phyloP scores from a whole-genome alignment of 2,329 filamentous ascomycete genomes.

The Scedosporium dehoogii region DNA sequence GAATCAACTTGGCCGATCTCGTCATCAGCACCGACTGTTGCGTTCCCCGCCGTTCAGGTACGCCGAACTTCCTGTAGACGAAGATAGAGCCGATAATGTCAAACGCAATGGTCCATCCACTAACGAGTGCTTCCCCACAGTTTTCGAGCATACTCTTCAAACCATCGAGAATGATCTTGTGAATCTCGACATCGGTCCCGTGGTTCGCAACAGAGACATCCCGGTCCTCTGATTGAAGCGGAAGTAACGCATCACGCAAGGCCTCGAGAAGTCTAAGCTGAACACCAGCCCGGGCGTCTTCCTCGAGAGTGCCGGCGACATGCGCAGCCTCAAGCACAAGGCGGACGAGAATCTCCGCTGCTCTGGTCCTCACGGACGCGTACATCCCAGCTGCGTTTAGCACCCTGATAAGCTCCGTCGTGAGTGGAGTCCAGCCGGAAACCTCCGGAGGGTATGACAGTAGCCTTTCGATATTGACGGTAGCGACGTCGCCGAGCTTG shows the following conservation, averaged over 20 bases:
- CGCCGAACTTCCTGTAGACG: slow-evolving; percentile 28
- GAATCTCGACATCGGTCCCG: slow-evolving; percentile 65
- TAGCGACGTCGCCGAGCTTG: slow-evolving; percentile 63
- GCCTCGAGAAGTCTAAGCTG: slow-evolving; percentile 64
- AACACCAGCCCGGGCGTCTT: slow-evolving; percentile 46
- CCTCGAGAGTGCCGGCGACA: slow-evolving; percentile 40
- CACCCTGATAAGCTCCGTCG: slow-evolving; percentile 39
- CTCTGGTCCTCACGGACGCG: slow-evolving; percentile 44
- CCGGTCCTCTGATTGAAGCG: slow-evolving; percentile 44
- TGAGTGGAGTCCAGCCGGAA: slow-evolving; percentile 69
- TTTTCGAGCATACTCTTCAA: slow-evolving; percentile 77
- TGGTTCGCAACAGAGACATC: slow-evolving; percentile 47
- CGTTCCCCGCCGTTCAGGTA: slow-evolving; percentile 20
- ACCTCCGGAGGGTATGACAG: slow-evolving; percentile 53
- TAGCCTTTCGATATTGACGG: slow-evolving; percentile 66
- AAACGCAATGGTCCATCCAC: slow-evolving; percentile 80
- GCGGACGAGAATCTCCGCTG: slow-evolving; percentile 54
- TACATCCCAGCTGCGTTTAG: slow-evolving; percentile 37
- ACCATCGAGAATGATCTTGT: slow-evolving; percentile 69
- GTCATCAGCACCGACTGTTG: slow-evolving; percentile 32
- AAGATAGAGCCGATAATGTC: slow-evolving; percentile 80
- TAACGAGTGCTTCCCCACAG: slow-evolving; percentile 72
- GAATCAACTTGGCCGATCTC: slow-evolving; percentile 64
- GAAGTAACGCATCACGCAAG: slow-evolving; percentile 49
- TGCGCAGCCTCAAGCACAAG: slow-evolving; percentile 48